Percentiles rank a stretch among this genome's conserved stretches.
Conservation (phyloP, 305 asterid species). For the Fraxinus dipetala region DNA sequence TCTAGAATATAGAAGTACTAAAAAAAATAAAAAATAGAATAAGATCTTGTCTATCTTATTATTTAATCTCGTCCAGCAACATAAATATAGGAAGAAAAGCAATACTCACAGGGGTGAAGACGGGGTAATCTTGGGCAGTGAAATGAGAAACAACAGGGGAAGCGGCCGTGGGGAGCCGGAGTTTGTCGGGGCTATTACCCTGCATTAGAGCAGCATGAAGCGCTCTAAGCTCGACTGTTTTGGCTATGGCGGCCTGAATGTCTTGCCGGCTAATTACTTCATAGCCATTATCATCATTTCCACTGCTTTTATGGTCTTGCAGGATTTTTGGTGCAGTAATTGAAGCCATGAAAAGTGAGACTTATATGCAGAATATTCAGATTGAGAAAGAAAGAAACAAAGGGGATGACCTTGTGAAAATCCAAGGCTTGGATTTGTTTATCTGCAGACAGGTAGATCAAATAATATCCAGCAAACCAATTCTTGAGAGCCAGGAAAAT, state of each 20-base stretch:
- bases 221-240: constrained; percentile 90
- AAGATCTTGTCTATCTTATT: background rate
- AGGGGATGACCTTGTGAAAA: constrained; percentile 26
- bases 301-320: constrained; percentile 17
- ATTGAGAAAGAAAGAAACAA: constrained; percentile 1
- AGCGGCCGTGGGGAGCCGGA: constrained; percentile 40
- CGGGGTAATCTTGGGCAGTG: constrained; percentile 90
- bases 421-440: constrained; percentile 41
- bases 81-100: background rate
- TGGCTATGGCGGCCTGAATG: constrained; percentile 75
- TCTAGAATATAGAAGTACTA: background rate
- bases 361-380: background rate
- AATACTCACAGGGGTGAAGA: constrained; percentile 79
- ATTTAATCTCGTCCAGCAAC: background rate
- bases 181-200: constrained; percentile 44
- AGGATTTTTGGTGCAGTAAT: constrained; percentile 21
- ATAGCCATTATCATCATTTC: constrained; percentile 17
- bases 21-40: background rate
- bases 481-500: constrained; percentile 33
- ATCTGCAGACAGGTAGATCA: constrained; percentile 21
- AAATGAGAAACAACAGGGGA: constrained; percentile 60
- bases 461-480: constrained; percentile 34
- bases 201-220: constrained; percentile 83
- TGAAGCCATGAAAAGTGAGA: constrained; percentile 32
- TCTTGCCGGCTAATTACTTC: constrained; percentile 45